Evolutionary conservation across 2,329 filamentous ascomycete species (phyloP).

Genomic region (Colletotrichum lindemuthianum): DNA sequence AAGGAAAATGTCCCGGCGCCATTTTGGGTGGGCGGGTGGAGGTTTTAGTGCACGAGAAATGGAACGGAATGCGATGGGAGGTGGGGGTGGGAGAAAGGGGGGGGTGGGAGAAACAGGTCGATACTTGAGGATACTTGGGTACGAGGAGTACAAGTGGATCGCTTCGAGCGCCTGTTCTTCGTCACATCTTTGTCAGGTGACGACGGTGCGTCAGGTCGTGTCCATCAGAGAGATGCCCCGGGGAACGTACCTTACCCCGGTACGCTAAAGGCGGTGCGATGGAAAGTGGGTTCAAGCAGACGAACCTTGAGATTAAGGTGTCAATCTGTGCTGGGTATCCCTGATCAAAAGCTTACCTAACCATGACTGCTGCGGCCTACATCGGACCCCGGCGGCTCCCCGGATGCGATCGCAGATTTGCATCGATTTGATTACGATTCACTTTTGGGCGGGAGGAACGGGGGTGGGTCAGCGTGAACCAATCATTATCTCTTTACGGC

Average conservation of each 20-base stretch:
- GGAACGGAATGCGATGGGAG: background rate
- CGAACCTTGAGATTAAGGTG: background rate
- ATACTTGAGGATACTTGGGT: too few species aligned
- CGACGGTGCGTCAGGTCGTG: too few species aligned
- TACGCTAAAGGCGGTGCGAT: background rate
- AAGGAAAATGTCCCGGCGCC: slow-evolving; percentile 33
- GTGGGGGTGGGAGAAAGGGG: background rate
- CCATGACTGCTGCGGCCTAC: background rate
- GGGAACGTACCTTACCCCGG: background rate
- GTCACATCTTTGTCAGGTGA: too few species aligned
- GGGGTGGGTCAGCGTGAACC: slow-evolving; percentile 21
- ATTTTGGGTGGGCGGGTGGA: slow-evolving; percentile 30
- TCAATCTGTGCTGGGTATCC: background rate
- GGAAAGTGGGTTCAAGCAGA: too few species aligned
- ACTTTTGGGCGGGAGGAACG: slow-evolving; percentile 25
- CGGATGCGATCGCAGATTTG: slow-evolving; percentile 36
- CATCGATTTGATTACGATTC: slow-evolving; percentile 36
- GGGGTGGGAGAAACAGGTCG: background rate
- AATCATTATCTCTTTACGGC: background rate
- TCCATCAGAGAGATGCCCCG: background rate
- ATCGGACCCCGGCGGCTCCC: slow-evolving; percentile 33
- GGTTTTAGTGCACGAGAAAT: background rate
- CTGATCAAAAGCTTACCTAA: slow-evolving; percentile 18
- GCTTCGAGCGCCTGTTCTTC: too few species aligned
- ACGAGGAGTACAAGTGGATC: too few species aligned